Conservation (phyloP, 176 grass and related monocot species). For the Bothriochloa decipiens region DNA sequence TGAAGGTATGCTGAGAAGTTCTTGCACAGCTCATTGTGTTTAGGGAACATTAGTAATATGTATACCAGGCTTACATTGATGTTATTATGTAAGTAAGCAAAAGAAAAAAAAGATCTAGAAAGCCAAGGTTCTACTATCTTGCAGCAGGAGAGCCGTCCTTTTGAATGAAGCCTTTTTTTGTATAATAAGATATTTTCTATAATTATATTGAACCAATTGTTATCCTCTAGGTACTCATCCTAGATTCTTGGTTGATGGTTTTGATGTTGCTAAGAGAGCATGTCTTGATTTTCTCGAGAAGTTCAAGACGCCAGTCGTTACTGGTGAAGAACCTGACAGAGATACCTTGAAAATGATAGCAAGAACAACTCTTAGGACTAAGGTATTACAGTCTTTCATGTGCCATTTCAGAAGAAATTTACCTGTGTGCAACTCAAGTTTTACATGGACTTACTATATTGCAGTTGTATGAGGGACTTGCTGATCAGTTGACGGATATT, state of each 20-base stretch:
- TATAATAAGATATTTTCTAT: constrained; percentile 1
- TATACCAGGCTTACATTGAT: not conserved
- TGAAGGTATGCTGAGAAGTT: not conserved
- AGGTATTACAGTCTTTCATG: constrained; percentile 54
- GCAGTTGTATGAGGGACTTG: constrained; percentile 88
- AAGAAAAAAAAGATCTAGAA: not conserved
- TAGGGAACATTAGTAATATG: not conserved
- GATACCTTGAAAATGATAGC: constrained; percentile 95
- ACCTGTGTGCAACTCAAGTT: not conserved
- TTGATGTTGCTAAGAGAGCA: constrained; percentile 91
- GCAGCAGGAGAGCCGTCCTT: not conserved
- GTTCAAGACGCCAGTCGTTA: constrained; percentile 82
- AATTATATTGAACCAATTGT: not conserved
- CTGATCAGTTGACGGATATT: constrained; percentile 91
- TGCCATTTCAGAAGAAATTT: not conserved
- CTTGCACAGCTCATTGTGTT: not conserved
- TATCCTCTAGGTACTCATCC: constrained; percentile 84
- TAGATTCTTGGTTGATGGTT: constrained; percentile 92
- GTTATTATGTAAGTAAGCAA: not conserved
- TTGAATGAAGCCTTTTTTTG: not conserved
- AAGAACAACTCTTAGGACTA: constrained; percentile 93
- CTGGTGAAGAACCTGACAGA: constrained; percentile 80
- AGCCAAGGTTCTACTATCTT: constrained; percentile 1
- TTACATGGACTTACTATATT: constrained; percentile 28
- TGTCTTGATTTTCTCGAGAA: constrained; percentile 95